Base-by-base conservation (phyloP, 2,329 filamentous ascomycete species). In the Fusarium secorum region DNA sequence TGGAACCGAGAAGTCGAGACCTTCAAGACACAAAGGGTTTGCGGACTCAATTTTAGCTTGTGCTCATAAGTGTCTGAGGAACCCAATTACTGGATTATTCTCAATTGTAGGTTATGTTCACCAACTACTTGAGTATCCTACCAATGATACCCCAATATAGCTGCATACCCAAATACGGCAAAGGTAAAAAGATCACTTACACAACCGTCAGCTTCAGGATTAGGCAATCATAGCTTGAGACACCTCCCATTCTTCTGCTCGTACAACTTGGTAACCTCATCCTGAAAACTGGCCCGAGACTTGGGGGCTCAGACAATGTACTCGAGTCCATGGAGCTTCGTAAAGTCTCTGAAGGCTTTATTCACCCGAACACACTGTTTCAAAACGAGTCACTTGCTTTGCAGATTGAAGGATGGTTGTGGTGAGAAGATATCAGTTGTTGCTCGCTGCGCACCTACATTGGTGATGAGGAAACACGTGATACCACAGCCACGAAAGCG, bases 191-290 rank as follows among this genome's bases (percentile, higher is more conserved):
- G 26, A 20, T 9, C 30, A 18, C 18, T 13, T 18, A 53, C 3
- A n/a, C 5, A 32, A 46, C 9, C 11, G 26, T 11, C 14, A 30
- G n/a, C 18, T 45, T 54, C 36, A 28, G 15, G 38, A 60, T 60
- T 32, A 24, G 49, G 51, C 26, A 65, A 54, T 54, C 53, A 52
- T 64, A 61, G 45, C 65, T 62, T 70, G 64, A 72, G 56, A 66
- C 68, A 72, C 28, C 26, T 41, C 28, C 32, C 35, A 39, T 32
- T 36, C 54, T 49, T 42, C 49, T 45, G 22, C 42, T 66, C 46
- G 68, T 72, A 36, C 38, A 42, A 66, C 68, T 46, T 26, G 15
- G 22, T 35, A 54, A 59, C 38, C 46, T 55, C 26, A 57, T 49
- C 15, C 46, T 45, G 38, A 56, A 57, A 28, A 71, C 30, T 39